phyloP scores from a whole-genome alignment of 176 grass and related monocot species.

The Bothriochloa decipiens region DNA sequence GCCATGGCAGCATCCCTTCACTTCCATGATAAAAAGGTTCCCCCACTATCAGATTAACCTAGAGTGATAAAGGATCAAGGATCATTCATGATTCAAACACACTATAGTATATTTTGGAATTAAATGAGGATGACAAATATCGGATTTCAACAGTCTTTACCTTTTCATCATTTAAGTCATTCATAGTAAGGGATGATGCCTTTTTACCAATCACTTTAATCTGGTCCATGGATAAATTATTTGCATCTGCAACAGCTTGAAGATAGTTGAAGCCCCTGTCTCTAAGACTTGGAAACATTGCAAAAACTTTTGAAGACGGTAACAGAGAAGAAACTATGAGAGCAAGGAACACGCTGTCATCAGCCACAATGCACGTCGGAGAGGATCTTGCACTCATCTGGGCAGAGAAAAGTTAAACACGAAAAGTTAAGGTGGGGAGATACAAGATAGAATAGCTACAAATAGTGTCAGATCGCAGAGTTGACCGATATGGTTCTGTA shows the following conservation, averaged over 20 bases:
- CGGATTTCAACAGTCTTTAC: constrained; percentile 46
- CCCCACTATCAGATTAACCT: constrained; percentile 77
- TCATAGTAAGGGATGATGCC: constrained; percentile 50
- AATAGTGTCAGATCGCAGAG: neutral
- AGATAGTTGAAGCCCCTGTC: constrained; percentile 69
- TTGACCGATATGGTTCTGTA: neutral
- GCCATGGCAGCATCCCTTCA: constrained; percentile 89
- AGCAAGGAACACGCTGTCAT: constrained; percentile 88
- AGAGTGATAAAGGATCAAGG: constrained; percentile 31
- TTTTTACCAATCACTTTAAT: constrained; percentile 67
- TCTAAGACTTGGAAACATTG: constrained; percentile 75
- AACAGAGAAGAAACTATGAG: constrained; percentile 63
- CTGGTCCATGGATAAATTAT: constrained; percentile 66
- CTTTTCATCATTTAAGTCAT: constrained; percentile 66
- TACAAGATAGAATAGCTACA: neutral
- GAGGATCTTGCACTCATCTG: constrained; percentile 66
- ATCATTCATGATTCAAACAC: constrained; percentile 6
- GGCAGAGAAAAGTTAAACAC: constrained; percentile 39
- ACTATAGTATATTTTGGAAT: constrained; percentile 3
- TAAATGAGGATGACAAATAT: constrained; percentile 19
- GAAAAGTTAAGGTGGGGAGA: constrained; percentile 34
- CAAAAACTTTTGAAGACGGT: constrained; percentile 69
- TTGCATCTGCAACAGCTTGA: constrained; percentile 66
- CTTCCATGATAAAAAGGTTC: constrained; percentile 89
- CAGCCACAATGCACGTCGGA: constrained; percentile 76